Conservation (phyloP, 1,284 basidiomycete species). For the Ganoderma lingzhi region DNA sequence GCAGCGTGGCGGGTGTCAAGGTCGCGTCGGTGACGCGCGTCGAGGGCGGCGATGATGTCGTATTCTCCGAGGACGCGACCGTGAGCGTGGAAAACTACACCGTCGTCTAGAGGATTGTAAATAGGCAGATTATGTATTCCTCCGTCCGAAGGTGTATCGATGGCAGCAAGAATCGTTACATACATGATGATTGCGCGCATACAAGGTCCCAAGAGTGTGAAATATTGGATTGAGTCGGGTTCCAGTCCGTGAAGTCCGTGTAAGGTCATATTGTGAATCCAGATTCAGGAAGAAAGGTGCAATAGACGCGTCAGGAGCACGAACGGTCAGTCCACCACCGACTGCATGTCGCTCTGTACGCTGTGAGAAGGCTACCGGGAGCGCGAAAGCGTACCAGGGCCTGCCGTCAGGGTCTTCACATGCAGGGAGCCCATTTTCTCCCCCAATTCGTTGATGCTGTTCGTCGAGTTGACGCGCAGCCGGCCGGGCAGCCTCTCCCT, state of each 20-base stretch:
- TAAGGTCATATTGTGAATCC: neutral
- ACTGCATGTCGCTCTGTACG: neutral
- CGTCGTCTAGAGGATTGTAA: constrained; percentile 36
- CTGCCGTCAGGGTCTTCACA: constrained; percentile 19
- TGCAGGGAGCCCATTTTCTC: constrained; percentile 27
- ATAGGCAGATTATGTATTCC: constrained; percentile 29
- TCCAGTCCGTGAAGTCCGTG: constrained; percentile 23
- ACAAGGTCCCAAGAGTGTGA: constrained; percentile 25
- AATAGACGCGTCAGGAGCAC: neutral
- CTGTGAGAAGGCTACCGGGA: constrained; percentile 20
- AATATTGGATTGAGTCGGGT: neutral
- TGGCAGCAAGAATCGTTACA: constrained; percentile 22
- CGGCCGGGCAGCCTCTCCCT: constrained; percentile 23
- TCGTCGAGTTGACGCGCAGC: constrained; percentile 30
- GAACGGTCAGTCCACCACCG: neutral
- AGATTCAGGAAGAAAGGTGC: neutral
- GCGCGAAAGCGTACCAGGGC: constrained; percentile 16
- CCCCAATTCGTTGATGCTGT: constrained; percentile 30
- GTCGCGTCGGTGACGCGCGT: constrained; percentile 66
- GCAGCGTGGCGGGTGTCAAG: constrained; percentile 78
- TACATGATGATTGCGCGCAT: constrained; percentile 12
- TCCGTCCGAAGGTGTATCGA: constrained; percentile 26
- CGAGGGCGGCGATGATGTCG: constrained; percentile 65
- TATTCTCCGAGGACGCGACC: constrained; percentile 83
- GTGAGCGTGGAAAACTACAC: constrained; percentile 78